These are phyloP conservation scores for Fusarium neocosmosporiellum DNA, from an alignment of 2,329 filamentous ascomycete species.

Conservation along the genomic window DNA sequence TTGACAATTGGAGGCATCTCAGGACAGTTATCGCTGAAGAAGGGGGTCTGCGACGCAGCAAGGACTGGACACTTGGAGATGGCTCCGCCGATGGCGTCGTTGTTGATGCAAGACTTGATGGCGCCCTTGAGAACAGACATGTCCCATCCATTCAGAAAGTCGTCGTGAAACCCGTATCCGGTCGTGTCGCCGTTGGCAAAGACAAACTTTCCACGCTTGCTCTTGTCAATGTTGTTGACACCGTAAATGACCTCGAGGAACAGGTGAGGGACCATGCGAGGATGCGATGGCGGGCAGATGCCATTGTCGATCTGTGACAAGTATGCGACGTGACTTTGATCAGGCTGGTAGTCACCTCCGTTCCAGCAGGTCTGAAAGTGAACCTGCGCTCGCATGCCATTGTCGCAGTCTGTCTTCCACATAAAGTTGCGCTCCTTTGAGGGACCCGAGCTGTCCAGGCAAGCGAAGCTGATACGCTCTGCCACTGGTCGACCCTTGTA, in stretches of 20 bases:
- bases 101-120: constrained; percentile 36
- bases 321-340: constrained; percentile 40
- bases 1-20: constrained; percentile 32
- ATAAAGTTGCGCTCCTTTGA: constrained; percentile 35
- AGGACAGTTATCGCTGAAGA: constrained; percentile 33
- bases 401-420: constrained; percentile 35
- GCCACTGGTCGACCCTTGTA: constrained; percentile 27
- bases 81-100: constrained; percentile 25
- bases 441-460: constrained; percentile 37
- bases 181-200: constrained; percentile 41
- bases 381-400: constrained; percentile 39
- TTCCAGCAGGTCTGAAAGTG: constrained; percentile 42
- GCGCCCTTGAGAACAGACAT: constrained; percentile 24
- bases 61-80: constrained; percentile 29
- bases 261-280: constrained; percentile 34
- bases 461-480: constrained; percentile 40
- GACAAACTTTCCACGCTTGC: constrained; percentile 35
- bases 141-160: constrained; percentile 39
- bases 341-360: constrained; percentile 31
- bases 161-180: constrained; percentile 38
- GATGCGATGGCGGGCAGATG: constrained; percentile 35
- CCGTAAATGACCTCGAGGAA: constrained; percentile 40
- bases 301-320: constrained; percentile 41
- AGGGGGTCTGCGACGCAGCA: constrained; percentile 35
- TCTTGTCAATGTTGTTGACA: constrained; percentile 38